Percentiles rank a stretch among this genome's conserved stretches.
phyloP scores from a whole-genome alignment of 2,329 filamentous ascomycete species.

The Onygenales sp. region DNA sequence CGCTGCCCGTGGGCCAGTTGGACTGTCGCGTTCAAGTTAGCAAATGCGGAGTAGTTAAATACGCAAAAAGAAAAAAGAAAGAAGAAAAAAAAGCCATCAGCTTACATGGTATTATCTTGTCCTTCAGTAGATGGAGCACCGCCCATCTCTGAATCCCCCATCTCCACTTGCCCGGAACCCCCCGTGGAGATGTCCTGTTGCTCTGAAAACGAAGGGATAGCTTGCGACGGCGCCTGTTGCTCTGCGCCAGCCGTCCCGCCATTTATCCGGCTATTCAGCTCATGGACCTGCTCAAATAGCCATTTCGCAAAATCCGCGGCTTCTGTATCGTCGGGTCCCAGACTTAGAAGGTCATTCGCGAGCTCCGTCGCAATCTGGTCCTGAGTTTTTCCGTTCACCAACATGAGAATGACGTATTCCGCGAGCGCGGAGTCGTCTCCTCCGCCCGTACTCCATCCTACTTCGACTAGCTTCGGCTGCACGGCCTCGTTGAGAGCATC shows the following conservation, averaged over 20 bases:
- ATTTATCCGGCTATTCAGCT: conserved; percentile 55
- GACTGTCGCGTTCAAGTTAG: conserved; percentile 49
- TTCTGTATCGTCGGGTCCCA: conserved; percentile 72
- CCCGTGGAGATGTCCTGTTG: conserved; percentile 22
- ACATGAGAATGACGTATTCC: conserved; percentile 96
- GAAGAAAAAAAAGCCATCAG: conserved; percentile 3
- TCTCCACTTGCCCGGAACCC: conserved; percentile 19
- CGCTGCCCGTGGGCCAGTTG: conserved; percentile 92
- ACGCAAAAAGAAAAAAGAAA: not conserved
- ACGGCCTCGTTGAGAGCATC: conserved; percentile 73
- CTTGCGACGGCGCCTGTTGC: conserved; percentile 16
- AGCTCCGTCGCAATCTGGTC: conserved; percentile 83
- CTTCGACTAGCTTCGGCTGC: conserved; percentile 83
- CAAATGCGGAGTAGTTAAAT: conserved; percentile 5
- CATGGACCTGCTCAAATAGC: conserved; percentile 81
- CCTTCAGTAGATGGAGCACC: conserved; percentile 36
- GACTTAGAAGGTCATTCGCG: conserved; percentile 72
- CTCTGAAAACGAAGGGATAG: conserved; percentile 25
- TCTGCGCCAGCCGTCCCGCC: conserved; percentile 31
- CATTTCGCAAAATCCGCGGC: conserved; percentile 78
- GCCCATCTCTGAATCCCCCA: conserved; percentile 66
- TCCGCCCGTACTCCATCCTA: conserved; percentile 79
- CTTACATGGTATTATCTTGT: conserved; percentile 31
- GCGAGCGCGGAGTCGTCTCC: conserved; percentile 74
- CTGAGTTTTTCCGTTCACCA: conserved; percentile 88